Evolutionary conservation across 108 stramenopile genomes (phyloP).

Genomic region (Conticribra weissflogii): DNA sequence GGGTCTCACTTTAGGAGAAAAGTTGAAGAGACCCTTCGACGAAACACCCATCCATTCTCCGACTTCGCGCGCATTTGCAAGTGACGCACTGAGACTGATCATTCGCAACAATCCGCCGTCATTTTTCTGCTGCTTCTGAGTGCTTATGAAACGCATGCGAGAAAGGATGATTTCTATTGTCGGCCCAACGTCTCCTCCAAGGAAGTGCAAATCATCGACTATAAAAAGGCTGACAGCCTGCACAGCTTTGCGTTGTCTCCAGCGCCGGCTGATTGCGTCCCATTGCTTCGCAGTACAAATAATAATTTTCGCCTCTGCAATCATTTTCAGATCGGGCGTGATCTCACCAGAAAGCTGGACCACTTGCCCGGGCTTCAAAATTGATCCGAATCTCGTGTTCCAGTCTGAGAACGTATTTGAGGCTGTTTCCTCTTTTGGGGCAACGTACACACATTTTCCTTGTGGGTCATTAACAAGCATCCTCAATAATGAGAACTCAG

Average conservation of each 20-base stretch:
- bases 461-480: constrained; percentile 77
- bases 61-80: constrained; percentile 97
- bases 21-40: constrained; percentile 89
- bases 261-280: constrained; percentile 93
- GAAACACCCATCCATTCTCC: constrained; percentile 98
- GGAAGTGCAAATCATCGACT: constrained; percentile 97
- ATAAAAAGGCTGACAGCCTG: constrained; percentile 90
- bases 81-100: constrained; percentile 90
- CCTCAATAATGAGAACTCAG: constrained; percentile 95
- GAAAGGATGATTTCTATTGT: constrained; percentile 96
- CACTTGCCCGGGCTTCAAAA: constrained; percentile 70
- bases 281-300: constrained; percentile 88
- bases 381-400: constrained; percentile 76
- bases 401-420: constrained; percentile 71
- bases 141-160: constrained; percentile 93
- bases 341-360: constrained; percentile 90
- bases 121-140: constrained; percentile 63
- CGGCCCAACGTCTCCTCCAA: constrained; percentile 90
- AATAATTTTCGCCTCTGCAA: constrained; percentile 76
- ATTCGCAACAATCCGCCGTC: constrained; percentile 70
- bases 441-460: constrained; percentile 93
- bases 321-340: constrained; percentile 83
- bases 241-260: constrained; percentile 95
- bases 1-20: constrained; percentile 93
- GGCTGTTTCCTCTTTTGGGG: constrained; percentile 89